Conservation (phyloP, 768 basidiomycete genomes). For the Boletus bicolor region DNA sequence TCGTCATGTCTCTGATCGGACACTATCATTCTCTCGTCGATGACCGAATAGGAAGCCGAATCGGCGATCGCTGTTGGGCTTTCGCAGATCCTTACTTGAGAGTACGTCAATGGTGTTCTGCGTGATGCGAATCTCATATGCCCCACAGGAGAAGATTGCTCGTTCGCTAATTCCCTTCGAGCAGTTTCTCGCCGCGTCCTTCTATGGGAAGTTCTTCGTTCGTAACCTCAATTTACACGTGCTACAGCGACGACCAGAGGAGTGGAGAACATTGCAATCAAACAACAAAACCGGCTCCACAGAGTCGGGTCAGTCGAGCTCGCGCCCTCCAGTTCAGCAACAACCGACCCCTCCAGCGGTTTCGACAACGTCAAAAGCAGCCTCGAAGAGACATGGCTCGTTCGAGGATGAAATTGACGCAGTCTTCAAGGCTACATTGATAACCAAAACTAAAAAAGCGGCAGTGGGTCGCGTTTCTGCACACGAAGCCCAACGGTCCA, state of each 20-base stretch:
- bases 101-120: conserved; percentile 38
- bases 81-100: conserved; percentile 91
- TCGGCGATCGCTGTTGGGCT: conserved; percentile 89
- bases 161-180: conserved; percentile 73
- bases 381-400: conserved; percentile 44
- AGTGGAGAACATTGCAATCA: conserved; percentile 78
- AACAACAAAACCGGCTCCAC: conserved; percentile 26
- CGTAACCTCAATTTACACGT: conserved; percentile 75
- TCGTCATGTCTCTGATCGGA: conserved; percentile 74
- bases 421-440: conserved; percentile 58
- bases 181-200: conserved; percentile 67
- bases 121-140: conserved; percentile 5
- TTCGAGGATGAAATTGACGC: conserved; percentile 71
- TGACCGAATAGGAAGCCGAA: conserved; percentile 86
- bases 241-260: conserved; percentile 72
- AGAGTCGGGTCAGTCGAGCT: conserved; percentile 19
- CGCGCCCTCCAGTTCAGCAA: conserved; percentile 1
- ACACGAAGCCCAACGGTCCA: conserved; percentile 10
- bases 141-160: conserved; percentile 82
- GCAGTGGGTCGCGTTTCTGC: conserved; percentile 34
- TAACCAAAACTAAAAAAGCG: conserved; percentile 57
- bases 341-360: neutral
- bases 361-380: conserved; percentile 27
- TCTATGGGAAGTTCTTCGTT: conserved; percentile 86
- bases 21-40: conserved; percentile 80